Percentiles rank a stretch among this genome's conserved stretches.
These are phyloP conservation scores for Aspergillus diversus DNA, from an alignment of 495 filamentous ascomycete species.

Conservation along the genomic window DNA sequence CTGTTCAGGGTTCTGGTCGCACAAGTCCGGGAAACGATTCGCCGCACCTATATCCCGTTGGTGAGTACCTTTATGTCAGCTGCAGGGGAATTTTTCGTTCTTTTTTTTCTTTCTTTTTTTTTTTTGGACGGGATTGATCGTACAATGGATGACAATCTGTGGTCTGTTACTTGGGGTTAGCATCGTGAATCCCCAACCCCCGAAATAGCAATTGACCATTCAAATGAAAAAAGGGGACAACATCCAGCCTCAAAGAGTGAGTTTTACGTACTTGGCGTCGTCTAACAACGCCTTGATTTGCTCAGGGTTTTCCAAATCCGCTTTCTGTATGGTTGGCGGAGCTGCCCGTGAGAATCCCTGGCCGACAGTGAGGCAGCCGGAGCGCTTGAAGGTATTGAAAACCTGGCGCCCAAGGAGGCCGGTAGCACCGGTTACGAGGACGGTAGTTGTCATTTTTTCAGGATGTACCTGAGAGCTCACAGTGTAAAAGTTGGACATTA, in stretches of 20 bases:
- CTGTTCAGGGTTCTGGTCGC: conserved; percentile 75
- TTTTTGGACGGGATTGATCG: conserved; percentile 27
- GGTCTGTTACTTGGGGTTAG: conserved; percentile 56
- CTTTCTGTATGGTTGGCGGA: conserved; percentile 73
- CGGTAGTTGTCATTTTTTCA: conserved; percentile 59
- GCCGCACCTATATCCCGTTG: conserved; percentile 66
- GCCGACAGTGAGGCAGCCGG: conserved; percentile 77
- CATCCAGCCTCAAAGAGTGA: no score
- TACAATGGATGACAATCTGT: conserved; percentile 83
- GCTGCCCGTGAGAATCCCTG: conserved; percentile 76
- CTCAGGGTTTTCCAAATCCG: conserved; percentile 65
- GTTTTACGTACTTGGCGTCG: conserved; percentile 45
- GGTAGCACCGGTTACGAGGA: conserved; percentile 82
- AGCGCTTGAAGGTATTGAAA: conserved; percentile 69
- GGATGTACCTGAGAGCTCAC: conserved; percentile 14
- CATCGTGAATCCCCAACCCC: conserved; percentile 7
- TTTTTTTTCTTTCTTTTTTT: no score
- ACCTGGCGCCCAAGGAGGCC: conserved; percentile 85
- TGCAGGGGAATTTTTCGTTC: no score
- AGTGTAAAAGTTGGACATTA: conserved; percentile 10
- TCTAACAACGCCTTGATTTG: conserved; percentile 68
- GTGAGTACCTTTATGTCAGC: no score
- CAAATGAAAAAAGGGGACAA: no score
- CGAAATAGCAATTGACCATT: no score
- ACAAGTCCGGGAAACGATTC: conserved; percentile 87